Evolutionary conservation across 257 asterid species (phyloP), one percentile per base, ranked within the genome.

Genomic region (Forsythia viridissima): DNA sequence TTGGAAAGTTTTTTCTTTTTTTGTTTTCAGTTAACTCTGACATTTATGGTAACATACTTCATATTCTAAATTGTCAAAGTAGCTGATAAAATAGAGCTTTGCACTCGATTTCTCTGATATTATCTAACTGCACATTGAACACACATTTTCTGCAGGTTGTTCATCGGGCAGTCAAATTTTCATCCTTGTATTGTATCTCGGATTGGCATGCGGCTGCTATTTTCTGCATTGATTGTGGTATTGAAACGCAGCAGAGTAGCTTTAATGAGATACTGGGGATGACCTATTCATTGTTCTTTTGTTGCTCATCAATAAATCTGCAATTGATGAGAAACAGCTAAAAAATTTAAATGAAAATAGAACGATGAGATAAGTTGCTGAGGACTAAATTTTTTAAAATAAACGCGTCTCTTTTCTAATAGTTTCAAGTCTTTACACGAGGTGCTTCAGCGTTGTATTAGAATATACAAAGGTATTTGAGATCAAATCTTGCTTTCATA

Each of bases 131-230:
- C 21, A 70, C 55, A 38, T 71, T 20, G 7, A 30, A 51, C 69
- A 12, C 5, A n/a, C 24, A 55, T 55, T 16, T 59, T 61, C 18
- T 74, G 85, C 86, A 86, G 88, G 86, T 40, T 57, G 80, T 70
- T 83, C 92, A 15, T 71, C 84, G 18, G 46, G 24, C 8, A 73
- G 37, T 77, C 85, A 37, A 77, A 73, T 75, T 63, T 74, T 76
- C 41, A 78, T 34, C 52, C 61, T 46, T 8, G 8, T 69, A 66
- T 4, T 76, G 59, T 73, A 82, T 76, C 85, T 86, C n/a, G 89
- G 86, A 61, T 43, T 74, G 21, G 77, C 74, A 3, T 72, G 36
- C 67, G 67, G 76, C 79, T 73, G 79, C 81, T 80, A 37, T 75
- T 48, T 80, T 59, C 44, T 78, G 36, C 75, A 72, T 16, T 55